Conservation (phyloP, 805 yeast genomes). For the Metschnikowia lunata region DNA sequence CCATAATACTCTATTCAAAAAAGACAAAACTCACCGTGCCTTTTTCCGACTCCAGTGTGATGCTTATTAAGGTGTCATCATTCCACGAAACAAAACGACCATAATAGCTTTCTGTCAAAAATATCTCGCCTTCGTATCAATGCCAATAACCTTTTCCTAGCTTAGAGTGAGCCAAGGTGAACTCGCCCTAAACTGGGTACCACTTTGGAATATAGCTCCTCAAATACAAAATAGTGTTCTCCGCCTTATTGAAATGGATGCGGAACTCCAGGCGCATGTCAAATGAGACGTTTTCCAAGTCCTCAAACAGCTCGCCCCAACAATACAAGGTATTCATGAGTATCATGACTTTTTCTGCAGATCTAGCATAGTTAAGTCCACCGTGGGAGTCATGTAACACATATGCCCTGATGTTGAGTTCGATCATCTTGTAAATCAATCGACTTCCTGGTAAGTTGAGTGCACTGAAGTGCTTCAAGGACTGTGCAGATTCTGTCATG, state of each 20-base stretch:
- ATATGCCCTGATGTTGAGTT: background rate
- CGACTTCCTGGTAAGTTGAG: conserved; percentile 1
- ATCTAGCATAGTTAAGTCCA: background rate
- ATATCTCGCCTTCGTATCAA: no score
- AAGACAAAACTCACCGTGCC: no score
- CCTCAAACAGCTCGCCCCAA: background rate
- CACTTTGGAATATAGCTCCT: background rate
- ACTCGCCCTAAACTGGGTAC: no score
- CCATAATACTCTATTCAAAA: no score
- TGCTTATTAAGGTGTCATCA: no score
- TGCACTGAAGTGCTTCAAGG: background rate
- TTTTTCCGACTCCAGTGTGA: no score
- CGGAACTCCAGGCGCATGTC: background rate
- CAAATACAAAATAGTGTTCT: background rate
- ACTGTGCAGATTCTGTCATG: background rate
- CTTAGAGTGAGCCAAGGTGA: no score
- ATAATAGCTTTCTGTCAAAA: no score
- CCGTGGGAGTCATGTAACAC: background rate
- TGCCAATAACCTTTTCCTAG: no score
- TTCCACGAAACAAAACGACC: no score
- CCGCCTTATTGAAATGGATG: conserved; percentile 1
- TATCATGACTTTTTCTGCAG: background rate
- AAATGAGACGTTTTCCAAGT: background rate
- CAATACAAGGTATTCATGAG: background rate
- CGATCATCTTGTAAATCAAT: conserved; percentile 2